Evolutionary conservation across 2,329 filamentous ascomycete genomes (phyloP).

Genomic region (Westerdykella aurantiaca): DNA sequence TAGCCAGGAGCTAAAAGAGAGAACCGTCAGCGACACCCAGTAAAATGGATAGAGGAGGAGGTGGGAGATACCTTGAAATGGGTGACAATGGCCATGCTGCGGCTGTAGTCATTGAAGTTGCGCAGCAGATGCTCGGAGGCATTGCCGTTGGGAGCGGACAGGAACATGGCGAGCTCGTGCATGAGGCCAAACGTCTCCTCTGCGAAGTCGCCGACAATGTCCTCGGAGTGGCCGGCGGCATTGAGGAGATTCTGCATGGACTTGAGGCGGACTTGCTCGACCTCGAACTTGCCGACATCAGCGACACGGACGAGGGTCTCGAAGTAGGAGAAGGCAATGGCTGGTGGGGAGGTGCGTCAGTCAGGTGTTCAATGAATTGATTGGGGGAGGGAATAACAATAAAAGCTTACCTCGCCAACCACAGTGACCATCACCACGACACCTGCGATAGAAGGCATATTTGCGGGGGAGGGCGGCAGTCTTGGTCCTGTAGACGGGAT

Average conservation of each 20-base stretch:
- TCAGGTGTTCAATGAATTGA: background rate
- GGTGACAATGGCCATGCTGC: conserved; percentile 74
- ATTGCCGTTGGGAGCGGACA: conserved; percentile 49
- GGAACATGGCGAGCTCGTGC: conserved; percentile 54
- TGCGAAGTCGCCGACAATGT: conserved; percentile 76
- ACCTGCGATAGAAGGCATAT: conserved; percentile 80
- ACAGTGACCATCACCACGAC: conserved; percentile 91
- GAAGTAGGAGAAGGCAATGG: conserved; percentile 88
- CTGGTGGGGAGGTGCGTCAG: conserved; percentile 46
- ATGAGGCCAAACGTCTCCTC: conserved; percentile 68
- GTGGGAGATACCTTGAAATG: conserved; percentile 58
- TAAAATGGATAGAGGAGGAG: too few species aligned
- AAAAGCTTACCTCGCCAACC: conserved; percentile 79
- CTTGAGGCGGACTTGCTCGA: conserved; percentile 66
- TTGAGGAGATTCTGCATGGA: conserved; percentile 66
- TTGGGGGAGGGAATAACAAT: background rate
- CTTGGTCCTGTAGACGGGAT: conserved; percentile 78
- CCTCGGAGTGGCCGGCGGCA: conserved; percentile 61
- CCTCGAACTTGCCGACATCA: conserved; percentile 59
- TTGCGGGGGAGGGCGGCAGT: conserved; percentile 75
- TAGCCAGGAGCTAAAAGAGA: conserved; percentile 63
- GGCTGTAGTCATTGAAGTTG: conserved; percentile 66
- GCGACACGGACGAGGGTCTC: conserved; percentile 70
- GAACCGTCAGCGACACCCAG: conserved; percentile 2
- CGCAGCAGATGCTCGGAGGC: conserved; percentile 52